Evolutionary conservation across 441 rosid species (phyloP), one percentile per base, ranked within the genome.

Genomic region (Adansonia grandidieri): DNA sequence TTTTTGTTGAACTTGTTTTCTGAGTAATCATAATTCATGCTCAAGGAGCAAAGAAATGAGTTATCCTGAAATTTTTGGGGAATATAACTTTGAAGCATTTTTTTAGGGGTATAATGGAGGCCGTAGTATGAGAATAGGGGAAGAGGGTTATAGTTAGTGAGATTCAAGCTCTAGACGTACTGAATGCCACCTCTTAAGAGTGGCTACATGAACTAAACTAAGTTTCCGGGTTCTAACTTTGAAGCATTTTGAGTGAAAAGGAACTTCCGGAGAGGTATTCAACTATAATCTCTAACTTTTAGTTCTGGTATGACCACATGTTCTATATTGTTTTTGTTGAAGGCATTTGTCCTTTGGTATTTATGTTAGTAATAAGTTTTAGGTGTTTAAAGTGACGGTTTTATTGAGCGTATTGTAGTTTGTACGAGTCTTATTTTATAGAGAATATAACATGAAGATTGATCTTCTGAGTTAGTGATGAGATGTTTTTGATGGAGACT

Each of bases 371-470:
- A 50, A 37, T 48, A 5, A 45, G 56, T 47, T 68, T 47, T 47
- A 47, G 57, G 57, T 8, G 3, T 47, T 47, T 47, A 40, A 20
- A 47, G 40, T 47, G 10, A 20, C 5, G 17, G 58, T 24, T 48
- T 70, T 50, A 24, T 53, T 50, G 13, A 22, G 44, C 74, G 24
- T 50, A 70, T 69, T 68, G 73, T 56, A 68, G 37, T 44, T 67
- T 68, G 20, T 68, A 20, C 17, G 9, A 65, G 50, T 66, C 28
- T 42, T 66, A 66, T 66, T 66, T 42, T 42, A 11, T 42, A 3
- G 51, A 66, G n/a, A 66, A 42, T 42, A 65, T 42, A 40, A 17
- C 51, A n/a, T 19, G 50, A 42, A 65, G 71, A 17, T 42, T 40
- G 51, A 40, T 66, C 13, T 24, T 8, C 14, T 13, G 28, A 62